Percentiles rank a stretch among this genome's conserved stretches.
phyloP scores from a whole-genome alignment of 371 early-diverging fungal species.

The Mortierella sp. region DNA sequence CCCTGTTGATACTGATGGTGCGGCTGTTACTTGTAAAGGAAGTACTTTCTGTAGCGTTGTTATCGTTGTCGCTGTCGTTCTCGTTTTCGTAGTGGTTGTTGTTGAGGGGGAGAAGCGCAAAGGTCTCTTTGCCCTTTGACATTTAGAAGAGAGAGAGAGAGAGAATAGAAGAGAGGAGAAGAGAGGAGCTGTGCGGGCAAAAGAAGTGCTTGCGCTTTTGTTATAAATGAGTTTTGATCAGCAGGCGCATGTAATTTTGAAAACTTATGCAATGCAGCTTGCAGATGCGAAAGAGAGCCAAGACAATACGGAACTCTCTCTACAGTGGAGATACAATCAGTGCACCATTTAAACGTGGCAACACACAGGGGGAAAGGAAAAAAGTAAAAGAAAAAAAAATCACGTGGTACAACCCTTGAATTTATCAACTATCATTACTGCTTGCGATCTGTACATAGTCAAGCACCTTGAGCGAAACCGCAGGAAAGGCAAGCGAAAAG shows the following conservation, averaged over 20 bases:
- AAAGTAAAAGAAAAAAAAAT: not conserved
- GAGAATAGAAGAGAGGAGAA: not conserved
- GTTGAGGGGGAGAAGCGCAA: slow-evolving; percentile 45
- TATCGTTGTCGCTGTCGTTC: slow-evolving; percentile 1
- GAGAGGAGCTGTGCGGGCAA: not conserved
- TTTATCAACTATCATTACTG: not conserved
- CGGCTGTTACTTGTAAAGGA: slow-evolving; percentile 5
- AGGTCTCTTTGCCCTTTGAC: slow-evolving; percentile 49
- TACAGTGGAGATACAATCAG: not conserved
- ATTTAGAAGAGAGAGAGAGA: slow-evolving; percentile 24
- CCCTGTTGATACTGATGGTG: slow-evolving; percentile 42
- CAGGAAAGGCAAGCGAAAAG: slow-evolving; percentile 34
- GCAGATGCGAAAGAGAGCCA: not conserved
- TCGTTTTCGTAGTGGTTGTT: slow-evolving; percentile 1
- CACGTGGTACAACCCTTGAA: not conserved
- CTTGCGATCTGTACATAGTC: slow-evolving; percentile 10
- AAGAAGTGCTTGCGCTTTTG: not conserved
- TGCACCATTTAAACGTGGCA: not conserved
- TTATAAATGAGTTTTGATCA: not conserved
- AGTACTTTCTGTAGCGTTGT: not conserved
- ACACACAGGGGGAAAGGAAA: too few species aligned
- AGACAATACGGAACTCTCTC: not conserved
- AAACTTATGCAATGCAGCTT: not conserved
- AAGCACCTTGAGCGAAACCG: slow-evolving; percentile 21
- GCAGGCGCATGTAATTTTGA: not conserved